Conservation (phyloP, 192 early-diverging fungal genomes). For the Spizellomyces punctatus region DNA sequence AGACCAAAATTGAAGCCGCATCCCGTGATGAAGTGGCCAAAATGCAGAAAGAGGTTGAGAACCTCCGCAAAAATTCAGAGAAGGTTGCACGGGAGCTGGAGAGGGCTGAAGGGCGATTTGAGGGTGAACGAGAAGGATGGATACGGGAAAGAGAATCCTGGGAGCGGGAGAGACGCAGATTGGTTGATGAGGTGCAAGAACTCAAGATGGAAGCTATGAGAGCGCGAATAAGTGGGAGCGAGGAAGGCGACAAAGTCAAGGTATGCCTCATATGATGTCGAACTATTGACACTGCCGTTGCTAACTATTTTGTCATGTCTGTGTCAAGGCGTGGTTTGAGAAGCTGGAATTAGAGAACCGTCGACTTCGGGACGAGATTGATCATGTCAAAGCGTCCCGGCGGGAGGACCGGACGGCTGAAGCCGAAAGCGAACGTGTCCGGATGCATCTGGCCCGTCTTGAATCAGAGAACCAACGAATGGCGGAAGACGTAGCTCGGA, state of each 20-base stretch:
- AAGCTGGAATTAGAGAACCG: constrained; percentile 20
- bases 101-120: constrained; percentile 17
- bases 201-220: constrained; percentile 13
- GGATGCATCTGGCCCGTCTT: neutral
- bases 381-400: constrained; percentile 13
- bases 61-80: neutral
- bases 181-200: constrained; percentile 15
- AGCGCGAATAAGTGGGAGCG: neutral
- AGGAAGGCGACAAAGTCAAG: constrained; percentile 24
- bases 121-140: constrained; percentile 25
- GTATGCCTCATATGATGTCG: neutral
- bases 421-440: constrained; percentile 9
- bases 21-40: constrained; percentile 11
- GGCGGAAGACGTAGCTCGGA: constrained; percentile 3
- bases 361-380: constrained; percentile 14
- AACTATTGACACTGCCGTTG: neutral
- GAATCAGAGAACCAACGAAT: constrained; percentile 13
- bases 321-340: constrained; percentile 6
- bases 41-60: neutral
- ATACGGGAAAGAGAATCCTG: constrained; percentile 1
- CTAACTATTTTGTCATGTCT: neutral
- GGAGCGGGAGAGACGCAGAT: constrained; percentile 17
- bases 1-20: neutral
- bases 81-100: constrained; percentile 16
- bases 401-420: constrained; percentile 17